Evolutionary conservation across 495 filamentous ascomycete genomes (phyloP), one percentile per base, ranked within the genome.

Genomic region (Penicillium dipodomyicola): DNA sequence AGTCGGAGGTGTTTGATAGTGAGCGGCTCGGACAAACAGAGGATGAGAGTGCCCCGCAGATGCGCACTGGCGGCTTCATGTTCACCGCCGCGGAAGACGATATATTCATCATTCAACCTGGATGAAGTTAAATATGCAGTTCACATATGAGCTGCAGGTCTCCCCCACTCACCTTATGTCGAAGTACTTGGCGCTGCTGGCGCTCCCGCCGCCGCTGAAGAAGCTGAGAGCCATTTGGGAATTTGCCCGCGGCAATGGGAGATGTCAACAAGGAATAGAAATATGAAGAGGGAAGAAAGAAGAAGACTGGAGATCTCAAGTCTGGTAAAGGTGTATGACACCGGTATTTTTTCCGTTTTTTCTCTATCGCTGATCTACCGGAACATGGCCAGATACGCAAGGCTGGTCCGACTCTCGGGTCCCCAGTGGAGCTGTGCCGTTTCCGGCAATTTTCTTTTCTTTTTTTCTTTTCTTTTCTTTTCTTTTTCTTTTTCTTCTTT

Each of bases 101-200:
- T 80, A 40, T 92, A 86, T 57, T 90, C 86, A 57, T 89, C 83
- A 20, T 92, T 88, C 53, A 92, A 81, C 20, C 91, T 95, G 61
- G 17, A 27, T 22, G 15, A 7, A 15, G 54, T 63, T 40, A 61
- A 60, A 45, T 35, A 14, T 25, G 49, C n/a, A 11, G 22, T 30
- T 46, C 25, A 33, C 29, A 30, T 29, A 25, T 30, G 15, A 42
- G 20, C 42, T 57, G 33, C 25, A 47, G 25, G 40, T 42, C 10
- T 12, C 10, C 51, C 45, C 61, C 59, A 70, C 69, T 64, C 60
- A 83, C 80, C 80, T 75, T 63, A 82, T 81, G 65, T 83, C 79
- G 59, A 83, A 82, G 52, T 77, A 80, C 60, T 81, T 82, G 61
- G 79, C 79, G 59, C 74, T 70, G 58, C 73, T 79, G 46, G 75